Percentiles rank a stretch among this genome's conserved stretches.
phyloP scores from a whole-genome alignment of 2,329 filamentous ascomycete genomes.

The Clarireedia hainanense region DNA sequence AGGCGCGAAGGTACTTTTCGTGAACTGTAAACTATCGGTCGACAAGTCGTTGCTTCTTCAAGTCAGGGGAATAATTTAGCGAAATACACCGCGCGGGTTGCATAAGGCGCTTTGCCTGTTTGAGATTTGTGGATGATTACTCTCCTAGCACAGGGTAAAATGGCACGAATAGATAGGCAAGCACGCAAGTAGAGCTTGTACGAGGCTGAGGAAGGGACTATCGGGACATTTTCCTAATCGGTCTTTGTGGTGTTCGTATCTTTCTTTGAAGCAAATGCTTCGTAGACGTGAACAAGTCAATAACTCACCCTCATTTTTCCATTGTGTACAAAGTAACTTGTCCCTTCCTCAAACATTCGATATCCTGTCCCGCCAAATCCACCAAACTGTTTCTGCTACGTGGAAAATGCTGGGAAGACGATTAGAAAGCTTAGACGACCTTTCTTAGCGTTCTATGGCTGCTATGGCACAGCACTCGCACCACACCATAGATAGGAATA shows the following conservation, averaged over 20 bases:
- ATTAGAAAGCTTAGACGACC: too few relatives aligned
- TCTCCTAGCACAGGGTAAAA: not conserved
- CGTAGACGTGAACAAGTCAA: too few relatives aligned
- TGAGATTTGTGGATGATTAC: not conserved
- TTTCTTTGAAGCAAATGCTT: too few relatives aligned
- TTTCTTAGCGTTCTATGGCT: too few relatives aligned
- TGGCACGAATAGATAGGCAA: too few relatives aligned
- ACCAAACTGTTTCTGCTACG: too few relatives aligned
- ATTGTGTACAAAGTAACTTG: not conserved
- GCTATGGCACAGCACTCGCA: too few relatives aligned
- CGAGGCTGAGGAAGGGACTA: constrained; percentile 8
- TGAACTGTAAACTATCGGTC: constrained; percentile 14
- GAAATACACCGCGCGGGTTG: constrained; percentile 9
- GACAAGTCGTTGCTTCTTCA: constrained; percentile 22
- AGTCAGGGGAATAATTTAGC: constrained; percentile 24
- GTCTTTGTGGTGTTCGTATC: not conserved
- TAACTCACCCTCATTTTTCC: not conserved
- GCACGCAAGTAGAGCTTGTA: not conserved
- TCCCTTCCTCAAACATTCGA: too few relatives aligned
- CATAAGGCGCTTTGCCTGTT: constrained; percentile 7
- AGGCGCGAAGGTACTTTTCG: constrained; percentile 14
- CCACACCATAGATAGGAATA: too few relatives aligned
- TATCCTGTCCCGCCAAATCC: too few relatives aligned
- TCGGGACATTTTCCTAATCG: not conserved
- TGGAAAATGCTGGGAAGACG: too few relatives aligned